These are phyloP conservation scores for Chlamydomonas sp. DNA, from an alignment of 139 green algal genomes.

Conservation along the genomic window DNA sequence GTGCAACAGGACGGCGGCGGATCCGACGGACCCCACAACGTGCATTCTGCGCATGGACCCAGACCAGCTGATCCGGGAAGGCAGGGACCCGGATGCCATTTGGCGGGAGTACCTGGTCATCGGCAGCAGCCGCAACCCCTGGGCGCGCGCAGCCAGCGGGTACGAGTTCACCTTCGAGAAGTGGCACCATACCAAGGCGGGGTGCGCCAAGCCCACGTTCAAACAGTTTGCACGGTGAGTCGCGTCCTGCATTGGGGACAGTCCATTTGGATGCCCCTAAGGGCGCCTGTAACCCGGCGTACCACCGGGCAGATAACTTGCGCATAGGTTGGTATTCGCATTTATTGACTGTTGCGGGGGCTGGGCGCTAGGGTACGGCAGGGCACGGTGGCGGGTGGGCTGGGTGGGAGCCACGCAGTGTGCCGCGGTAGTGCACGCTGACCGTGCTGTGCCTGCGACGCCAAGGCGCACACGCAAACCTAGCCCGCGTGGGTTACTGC, in stretches of 20 bases:
- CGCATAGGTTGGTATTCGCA: no score
- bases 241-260: no score
- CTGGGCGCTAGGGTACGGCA: no score
- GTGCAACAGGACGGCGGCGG: slow-evolving; percentile 1
- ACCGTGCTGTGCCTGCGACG: no score
- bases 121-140: slow-evolving; percentile 19
- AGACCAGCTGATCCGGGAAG: not conserved
- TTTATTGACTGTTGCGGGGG: no score
- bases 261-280: no score
- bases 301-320: not conserved
- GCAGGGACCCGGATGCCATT: slow-evolving; percentile 1
- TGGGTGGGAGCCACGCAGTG: no score
- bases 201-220: slow-evolving; percentile 18
- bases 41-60: slow-evolving; percentile 21
- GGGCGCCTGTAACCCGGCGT: no score
- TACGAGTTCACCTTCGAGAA: slow-evolving; percentile 32
- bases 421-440: no score
- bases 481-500: no score
- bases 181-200: not conserved
- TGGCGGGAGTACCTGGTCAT: slow-evolving; percentile 24
- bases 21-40: not conserved
- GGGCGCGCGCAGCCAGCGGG: slow-evolving; percentile 24
- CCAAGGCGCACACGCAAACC: no score
- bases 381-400: no score
- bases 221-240: slow-evolving; percentile 9